A percentile compares a stretch with the other conserved stretches of the same genome.
phyloP scores from a whole-genome alignment of 1,139 yeast species.

The Lodderomyces theae region DNA sequence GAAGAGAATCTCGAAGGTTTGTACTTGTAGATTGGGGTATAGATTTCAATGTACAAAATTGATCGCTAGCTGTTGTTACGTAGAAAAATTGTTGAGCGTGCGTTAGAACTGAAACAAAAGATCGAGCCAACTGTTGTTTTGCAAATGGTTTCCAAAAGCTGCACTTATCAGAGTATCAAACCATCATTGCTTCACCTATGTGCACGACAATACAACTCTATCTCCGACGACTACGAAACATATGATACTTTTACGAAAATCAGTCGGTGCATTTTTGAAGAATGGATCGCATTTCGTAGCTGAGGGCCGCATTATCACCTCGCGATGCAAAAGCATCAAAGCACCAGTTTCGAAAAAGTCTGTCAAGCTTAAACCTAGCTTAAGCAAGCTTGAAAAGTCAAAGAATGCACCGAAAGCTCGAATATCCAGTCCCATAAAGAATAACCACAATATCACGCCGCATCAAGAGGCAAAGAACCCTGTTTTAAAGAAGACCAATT shows the following conservation, averaged over 20 bases:
- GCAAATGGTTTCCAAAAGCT: not conserved
- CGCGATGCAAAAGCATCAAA: not conserved
- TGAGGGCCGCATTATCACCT: not conserved
- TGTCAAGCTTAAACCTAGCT: not conserved
- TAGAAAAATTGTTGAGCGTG: too few relatives aligned
- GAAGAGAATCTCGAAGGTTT: conserved; percentile 96
- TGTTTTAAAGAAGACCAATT: too few relatives aligned
- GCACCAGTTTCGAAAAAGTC: not conserved
- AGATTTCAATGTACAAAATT: too few relatives aligned
- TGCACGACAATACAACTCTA: too few relatives aligned
- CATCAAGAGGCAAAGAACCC: too few relatives aligned
- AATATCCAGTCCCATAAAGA: not conserved
- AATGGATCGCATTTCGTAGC: not conserved
- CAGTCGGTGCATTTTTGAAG: not conserved
- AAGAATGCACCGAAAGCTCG: not conserved
- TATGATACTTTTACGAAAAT: not conserved
- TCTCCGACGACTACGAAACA: not conserved
- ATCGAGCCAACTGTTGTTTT: too few relatives aligned
- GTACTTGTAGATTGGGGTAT: conserved; percentile 50
- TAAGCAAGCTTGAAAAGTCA: not conserved
- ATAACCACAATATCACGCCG: too few relatives aligned
- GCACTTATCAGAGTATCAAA: too few relatives aligned
- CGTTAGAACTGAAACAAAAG: too few relatives aligned
- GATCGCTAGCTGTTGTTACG: too few relatives aligned
- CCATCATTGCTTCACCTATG: too few relatives aligned